Evolutionary conservation across 106 monocot genomes (phyloP).

Genomic region (Phalaenopsis equestris): DNA sequence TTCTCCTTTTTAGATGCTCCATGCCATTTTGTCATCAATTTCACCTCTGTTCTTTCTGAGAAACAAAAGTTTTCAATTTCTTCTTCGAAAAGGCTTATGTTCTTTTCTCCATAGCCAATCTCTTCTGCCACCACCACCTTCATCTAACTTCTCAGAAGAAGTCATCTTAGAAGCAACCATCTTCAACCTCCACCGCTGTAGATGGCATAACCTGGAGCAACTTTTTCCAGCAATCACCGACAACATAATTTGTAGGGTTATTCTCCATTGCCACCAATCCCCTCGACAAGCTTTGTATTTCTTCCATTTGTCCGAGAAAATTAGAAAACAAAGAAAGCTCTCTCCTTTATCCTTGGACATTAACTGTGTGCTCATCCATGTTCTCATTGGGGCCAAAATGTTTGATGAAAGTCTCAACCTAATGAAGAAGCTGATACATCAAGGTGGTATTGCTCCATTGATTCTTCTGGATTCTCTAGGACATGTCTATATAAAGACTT

Average conservation of each 20-base stretch:
- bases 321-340: not conserved
- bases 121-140: not conserved
- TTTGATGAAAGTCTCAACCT: conserved; percentile 22
- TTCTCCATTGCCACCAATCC: conserved; percentile 17
- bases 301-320: conserved; percentile 13
- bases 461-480: conserved; percentile 6
- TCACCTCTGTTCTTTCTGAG: not conserved
- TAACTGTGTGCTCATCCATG: conserved; percentile 14
- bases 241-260: conserved; percentile 6
- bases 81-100: not conserved
- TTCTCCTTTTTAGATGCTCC: not conserved
- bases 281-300: conserved; percentile 19
- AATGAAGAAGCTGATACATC: conserved; percentile 16
- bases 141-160: not conserved
- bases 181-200: conserved; percentile 17
- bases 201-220: conserved; percentile 20
- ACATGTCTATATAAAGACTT: not conserved
- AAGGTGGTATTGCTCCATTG: conserved; percentile 1
- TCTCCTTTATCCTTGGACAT: conserved; percentile 9
- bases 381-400: conserved; percentile 13
- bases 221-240: conserved; percentile 17
- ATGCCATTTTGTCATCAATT: not conserved
- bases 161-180: conserved; percentile 18
- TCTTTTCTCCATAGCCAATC: not conserved
- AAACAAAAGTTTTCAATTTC: not conserved